Percentiles rank a stretch among this genome's conserved stretches.
Conservation (phyloP, 805 yeast genomes). For the Komagataella ulmi region DNA sequence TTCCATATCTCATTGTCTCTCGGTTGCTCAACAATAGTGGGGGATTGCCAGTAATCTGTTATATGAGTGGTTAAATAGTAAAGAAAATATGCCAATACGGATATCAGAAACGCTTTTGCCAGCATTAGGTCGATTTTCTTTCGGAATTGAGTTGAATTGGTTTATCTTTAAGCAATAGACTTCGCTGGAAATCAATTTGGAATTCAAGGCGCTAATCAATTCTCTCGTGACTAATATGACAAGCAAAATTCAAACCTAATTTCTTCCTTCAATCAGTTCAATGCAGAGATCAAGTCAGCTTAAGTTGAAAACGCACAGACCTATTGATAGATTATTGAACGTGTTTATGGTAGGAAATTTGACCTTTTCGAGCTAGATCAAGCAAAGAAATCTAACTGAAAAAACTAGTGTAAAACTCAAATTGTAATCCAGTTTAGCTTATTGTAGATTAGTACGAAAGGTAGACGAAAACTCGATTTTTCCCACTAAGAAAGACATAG, state of each 20-base stretch:
- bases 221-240: not conserved
- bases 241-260: not conserved
- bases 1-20: conserved; percentile 23
- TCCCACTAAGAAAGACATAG: too few species aligned
- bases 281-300: not conserved
- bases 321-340: not conserved
- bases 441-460: too few species aligned
- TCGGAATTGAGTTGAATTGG: conserved; percentile 16
- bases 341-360: not conserved
- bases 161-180: conserved; percentile 44
- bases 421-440: not conserved
- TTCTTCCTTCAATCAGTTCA: not conserved
- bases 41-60: conserved; percentile 5
- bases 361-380: not conserved
- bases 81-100: conserved; percentile 26
- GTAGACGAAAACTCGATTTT: too few species aligned
- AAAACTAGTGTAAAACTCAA: not conserved
- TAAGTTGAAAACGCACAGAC: not conserved
- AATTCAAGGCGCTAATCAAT: conserved; percentile 4
- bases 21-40: conserved; percentile 4
- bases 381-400: too few species aligned
- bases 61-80: conserved; percentile 13
- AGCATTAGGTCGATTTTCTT: conserved; percentile 20
- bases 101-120: conserved; percentile 25
- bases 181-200: conserved; percentile 8